Evolutionary conservation across 345 rosid species (phyloP), one percentile per base, ranked within the genome.

Genomic region (Brassica juncea): DNA sequence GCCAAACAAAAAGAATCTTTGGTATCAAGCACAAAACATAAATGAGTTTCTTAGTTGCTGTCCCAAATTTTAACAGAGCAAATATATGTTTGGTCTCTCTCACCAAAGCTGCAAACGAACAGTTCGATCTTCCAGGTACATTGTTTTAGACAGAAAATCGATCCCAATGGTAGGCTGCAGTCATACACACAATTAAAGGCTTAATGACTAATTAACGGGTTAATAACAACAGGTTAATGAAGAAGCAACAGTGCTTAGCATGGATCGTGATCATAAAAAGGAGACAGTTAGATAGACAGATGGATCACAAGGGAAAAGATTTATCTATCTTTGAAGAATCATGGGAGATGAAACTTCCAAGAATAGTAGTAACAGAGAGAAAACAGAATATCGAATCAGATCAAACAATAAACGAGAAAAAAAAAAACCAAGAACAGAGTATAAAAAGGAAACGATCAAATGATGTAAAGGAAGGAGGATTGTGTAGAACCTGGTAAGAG

Each of bases 111-210:
- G 98, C 88, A 93, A 80, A 19, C 98, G 92, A 78, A 93, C 91
- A 14, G 98, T 93, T 34, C 94, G 87, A 83, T 93, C 98, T 85
- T 91, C 98, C 72, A 93, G 98, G 71, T 93, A 91, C 95, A 93
- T 91, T 21, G 98, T 93, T 84, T 93, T 93, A 1, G 97, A 93
- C 74, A 93, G 82, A 80, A 91, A 93, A 84, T 93, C 98, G 70
- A 93, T 93, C 39, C 97, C 98, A 61, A 93, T 93, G 9, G 98
- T 93, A 52, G 98, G 97, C 98, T 90, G 87, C 15, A 79, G 30
- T 49, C 55, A 32, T 4, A 58, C 65, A 60, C 14, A 72, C 30
- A 66, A 14, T 66, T 11, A 57, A 42, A 15, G 6, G 4, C 42
- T 67, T 44, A 66, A 54, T 64, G 10, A 63, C 44, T 27, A 63